Conservation (phyloP, 768 basidiomycete species). For the Suillus plorans region DNA sequence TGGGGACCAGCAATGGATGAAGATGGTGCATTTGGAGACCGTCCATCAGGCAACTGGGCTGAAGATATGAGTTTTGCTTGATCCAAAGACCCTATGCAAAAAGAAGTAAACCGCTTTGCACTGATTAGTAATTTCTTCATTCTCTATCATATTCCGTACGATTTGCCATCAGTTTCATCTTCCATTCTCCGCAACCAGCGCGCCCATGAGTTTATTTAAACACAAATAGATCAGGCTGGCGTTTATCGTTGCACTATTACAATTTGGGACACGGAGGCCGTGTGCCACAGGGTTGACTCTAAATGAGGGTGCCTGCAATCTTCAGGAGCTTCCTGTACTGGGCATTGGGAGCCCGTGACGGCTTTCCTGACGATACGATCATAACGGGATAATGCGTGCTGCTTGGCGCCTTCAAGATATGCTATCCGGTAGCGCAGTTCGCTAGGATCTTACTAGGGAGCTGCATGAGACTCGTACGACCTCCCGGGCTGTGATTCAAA, state of each 20-base stretch:
- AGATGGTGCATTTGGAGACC: slow-evolving; percentile 19
- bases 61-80: slow-evolving; percentile 25
- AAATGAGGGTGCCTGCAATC: not conserved
- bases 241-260: not conserved
- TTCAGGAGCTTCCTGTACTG: not conserved
- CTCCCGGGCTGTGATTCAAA: not conserved
- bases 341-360: not conserved
- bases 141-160: not conserved
- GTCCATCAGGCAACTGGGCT: slow-evolving; percentile 19
- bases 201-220: not conserved
- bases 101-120: not conserved
- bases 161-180: not conserved
- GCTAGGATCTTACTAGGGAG: not conserved
- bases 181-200: not conserved
- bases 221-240: not conserved
- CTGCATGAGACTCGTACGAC: not conserved
- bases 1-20: slow-evolving; percentile 29
- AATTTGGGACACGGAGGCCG: not conserved
- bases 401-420: not conserved
- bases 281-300: not conserved
- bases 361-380: not conserved
- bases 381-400: not conserved
- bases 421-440: not conserved
- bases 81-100: not conserved
- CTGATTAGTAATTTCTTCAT: not conserved